Evolutionary conservation across 2,329 filamentous ascomycete species (phyloP), one percentile per base, ranked within the genome.

Genomic region (Paracorniculantispora psalliotae): DNA sequence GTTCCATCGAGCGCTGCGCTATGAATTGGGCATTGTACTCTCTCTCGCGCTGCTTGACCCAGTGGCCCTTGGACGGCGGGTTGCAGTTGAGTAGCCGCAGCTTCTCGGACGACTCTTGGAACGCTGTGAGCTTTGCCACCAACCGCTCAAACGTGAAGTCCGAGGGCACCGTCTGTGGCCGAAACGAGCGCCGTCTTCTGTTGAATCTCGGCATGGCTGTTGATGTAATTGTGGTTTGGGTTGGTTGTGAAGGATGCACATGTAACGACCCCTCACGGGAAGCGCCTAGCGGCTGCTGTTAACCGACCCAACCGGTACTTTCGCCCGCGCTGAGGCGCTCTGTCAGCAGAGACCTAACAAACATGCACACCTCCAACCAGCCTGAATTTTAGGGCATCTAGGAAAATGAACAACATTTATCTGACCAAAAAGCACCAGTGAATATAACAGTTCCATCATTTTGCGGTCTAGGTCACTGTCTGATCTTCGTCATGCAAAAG

Each of bases 11-110:
- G n/a, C 35, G 26, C 19, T 23, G 50, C 37, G 25, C 13, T 15
- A 7, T 7, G 39, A 43, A 17, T 5, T 43, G 6, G 7, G 5
- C 6, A 6, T 33, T 6, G 50, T 53, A 37, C 21, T 55, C 41
- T 8, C 3, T 46, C 15, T 55, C 41, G n/a, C 17, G 60, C 57
- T 58, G 37, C 44, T 8, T n/a, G 52, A 52, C 44, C 25, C 47
- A 50, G 48, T 47, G 26, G 25, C 53, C 39, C n/a, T 19, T 6
- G 59, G 15, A 15, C n/a, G 53, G 21, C 43, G 26, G 26, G 30
- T 8, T 33, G 30, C 26, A 23, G 68, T 73, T 77, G 26, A 83
- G 67, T 50, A 83, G 69, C 39, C 72, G 72, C 61, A 83, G 77
- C 19, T 69, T 67, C 53, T 77, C 71, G 28, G 65, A 61, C 0